Evolutionary conservation across 495 filamentous ascomycete species (phyloP).

Genomic region (Penicillium goetzii): DNA sequence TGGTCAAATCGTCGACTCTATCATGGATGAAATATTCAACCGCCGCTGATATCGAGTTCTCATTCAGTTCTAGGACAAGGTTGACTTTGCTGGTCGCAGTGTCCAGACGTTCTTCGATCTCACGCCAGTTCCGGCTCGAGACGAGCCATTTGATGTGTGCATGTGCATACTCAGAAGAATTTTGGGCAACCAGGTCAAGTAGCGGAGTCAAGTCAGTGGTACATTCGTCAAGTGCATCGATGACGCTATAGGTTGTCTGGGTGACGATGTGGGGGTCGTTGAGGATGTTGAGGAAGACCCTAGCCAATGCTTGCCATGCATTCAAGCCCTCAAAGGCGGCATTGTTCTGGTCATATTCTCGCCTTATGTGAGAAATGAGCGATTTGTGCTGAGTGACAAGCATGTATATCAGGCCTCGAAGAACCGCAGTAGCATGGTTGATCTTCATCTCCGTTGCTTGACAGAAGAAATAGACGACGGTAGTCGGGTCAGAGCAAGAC

Average conservation of each 20-base stretch:
- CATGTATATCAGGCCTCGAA: too few species aligned
- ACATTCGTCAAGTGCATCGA: slow-evolving; percentile 59
- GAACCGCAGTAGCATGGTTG: not conserved
- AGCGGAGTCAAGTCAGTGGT: slow-evolving; percentile 31
- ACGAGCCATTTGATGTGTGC: slow-evolving; percentile 39
- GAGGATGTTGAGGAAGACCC: not conserved
- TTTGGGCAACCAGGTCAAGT: slow-evolving; percentile 37
- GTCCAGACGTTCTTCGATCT: slow-evolving; percentile 25
- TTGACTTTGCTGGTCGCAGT: not conserved
- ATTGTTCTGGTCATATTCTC: too few species aligned
- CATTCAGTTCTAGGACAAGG: slow-evolving; percentile 30
- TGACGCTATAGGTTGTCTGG: slow-evolving; percentile 35
- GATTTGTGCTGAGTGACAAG: too few species aligned
- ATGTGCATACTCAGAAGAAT: slow-evolving; percentile 4
- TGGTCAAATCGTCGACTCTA: slow-evolving; percentile 32
- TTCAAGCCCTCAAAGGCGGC: not conserved
- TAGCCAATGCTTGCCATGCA: not conserved
- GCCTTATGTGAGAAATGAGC: too few species aligned
- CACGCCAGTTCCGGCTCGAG: slow-evolving; percentile 32
- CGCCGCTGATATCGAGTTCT: slow-evolving; percentile 19
- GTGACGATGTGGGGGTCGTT: not conserved
- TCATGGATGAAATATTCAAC: slow-evolving; percentile 39
- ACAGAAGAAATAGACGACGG: not conserved
- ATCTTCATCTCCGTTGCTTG: not conserved
- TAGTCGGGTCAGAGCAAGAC: not conserved